Evolutionary conservation across 768 basidiomycete species (phyloP), one percentile per base, ranked within the genome.

Genomic region (Antrodiella citrinella): DNA sequence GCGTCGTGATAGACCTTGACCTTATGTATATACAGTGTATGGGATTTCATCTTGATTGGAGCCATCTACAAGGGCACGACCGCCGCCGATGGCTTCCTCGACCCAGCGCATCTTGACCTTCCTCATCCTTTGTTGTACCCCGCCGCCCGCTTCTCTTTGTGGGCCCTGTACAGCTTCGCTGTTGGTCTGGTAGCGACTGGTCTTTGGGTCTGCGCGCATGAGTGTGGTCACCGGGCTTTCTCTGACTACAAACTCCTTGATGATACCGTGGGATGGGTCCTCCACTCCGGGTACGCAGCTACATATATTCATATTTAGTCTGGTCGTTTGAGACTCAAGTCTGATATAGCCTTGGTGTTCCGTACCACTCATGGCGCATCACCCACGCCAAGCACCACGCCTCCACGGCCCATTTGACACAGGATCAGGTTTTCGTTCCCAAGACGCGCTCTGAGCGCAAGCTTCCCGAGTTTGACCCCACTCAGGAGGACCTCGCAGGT

Each of bases 371-470:
- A 3, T 98, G 94, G 95, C 79, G 91, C 55, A 91, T 96, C 62
- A 84, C 83, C 3, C 95, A 97, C 65, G 91, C 79, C 21, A 90
- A 92, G 67, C 95, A 99, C 68, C 95, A 99, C 66, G 95, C 95
- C 13, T 84, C 87, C 0, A 96, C 93, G 3, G 88, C 77, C 13
- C 94, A 97, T 68, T 80, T 96, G 80, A 88, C 86, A 24, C 83
- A 93, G 57, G 95, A 97, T 59, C 93, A 98, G 64, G 95, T 97
- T 52, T 96, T 91, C 59, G 92, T 98, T 2, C 95, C 95, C 45
- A 69, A 77, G 57, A 94, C 95, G n/a, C 85, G 92, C 43, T 82
- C 84, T 11, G 72, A 87, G 30, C 67, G 78, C 19, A 80, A 82
- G 22, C 71, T 83, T 22, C 82, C 83, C 26, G 64, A 76, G 40